Conservation (phyloP, 2,329 filamentous ascomycete species). For the Boeremia exigua region DNA sequence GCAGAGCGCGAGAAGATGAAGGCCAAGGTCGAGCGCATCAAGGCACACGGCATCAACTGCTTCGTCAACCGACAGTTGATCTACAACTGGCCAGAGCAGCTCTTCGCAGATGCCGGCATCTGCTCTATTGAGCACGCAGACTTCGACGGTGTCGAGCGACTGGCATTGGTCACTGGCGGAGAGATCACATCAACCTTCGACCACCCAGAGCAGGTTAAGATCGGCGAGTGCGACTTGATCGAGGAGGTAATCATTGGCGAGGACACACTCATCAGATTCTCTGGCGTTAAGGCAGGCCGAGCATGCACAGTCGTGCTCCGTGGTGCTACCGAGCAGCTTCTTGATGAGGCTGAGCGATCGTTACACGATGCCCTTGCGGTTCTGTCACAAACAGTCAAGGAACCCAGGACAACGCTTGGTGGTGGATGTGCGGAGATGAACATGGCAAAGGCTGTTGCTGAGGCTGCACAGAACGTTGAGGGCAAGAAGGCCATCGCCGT, state of each 20-base stretch:
- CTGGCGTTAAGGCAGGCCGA: slow-evolving; percentile 88
- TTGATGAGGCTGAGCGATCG: slow-evolving; percentile 95
- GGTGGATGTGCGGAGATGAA: slow-evolving; percentile 98
- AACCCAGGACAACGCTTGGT: slow-evolving; percentile 91
- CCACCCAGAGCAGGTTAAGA: slow-evolving; percentile 94
- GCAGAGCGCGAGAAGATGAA: slow-evolving; percentile 99
- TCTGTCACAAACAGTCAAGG: slow-evolving; percentile 92
- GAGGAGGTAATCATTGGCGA: slow-evolving; percentile 99
- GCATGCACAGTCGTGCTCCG: slow-evolving; percentile 97
- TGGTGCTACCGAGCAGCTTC: slow-evolving; percentile 93
- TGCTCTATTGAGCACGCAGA: slow-evolving; percentile 99
- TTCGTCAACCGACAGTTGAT: slow-evolving; percentile 99
- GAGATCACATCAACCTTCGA: slow-evolving; percentile 98
- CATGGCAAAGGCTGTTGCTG: slow-evolving; percentile 98
- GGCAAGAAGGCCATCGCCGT: slow-evolving; percentile 97
- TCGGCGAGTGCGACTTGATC: slow-evolving; percentile 92
- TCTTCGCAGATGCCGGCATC: slow-evolving; percentile 97
- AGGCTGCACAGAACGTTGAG: slow-evolving; percentile 88
- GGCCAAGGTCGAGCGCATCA: slow-evolving; percentile 98
- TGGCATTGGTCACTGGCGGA: slow-evolving; percentile 93
- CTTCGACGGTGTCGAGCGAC: slow-evolving; percentile 95
- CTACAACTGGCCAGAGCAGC: slow-evolving; percentile 99
- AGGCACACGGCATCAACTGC: slow-evolving; percentile 98
- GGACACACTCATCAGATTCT: slow-evolving; percentile 97
- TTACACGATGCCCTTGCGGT: slow-evolving; percentile 96